Conservation (phyloP, 208 protist species). For the Herpetomonas muscarum region DNA sequence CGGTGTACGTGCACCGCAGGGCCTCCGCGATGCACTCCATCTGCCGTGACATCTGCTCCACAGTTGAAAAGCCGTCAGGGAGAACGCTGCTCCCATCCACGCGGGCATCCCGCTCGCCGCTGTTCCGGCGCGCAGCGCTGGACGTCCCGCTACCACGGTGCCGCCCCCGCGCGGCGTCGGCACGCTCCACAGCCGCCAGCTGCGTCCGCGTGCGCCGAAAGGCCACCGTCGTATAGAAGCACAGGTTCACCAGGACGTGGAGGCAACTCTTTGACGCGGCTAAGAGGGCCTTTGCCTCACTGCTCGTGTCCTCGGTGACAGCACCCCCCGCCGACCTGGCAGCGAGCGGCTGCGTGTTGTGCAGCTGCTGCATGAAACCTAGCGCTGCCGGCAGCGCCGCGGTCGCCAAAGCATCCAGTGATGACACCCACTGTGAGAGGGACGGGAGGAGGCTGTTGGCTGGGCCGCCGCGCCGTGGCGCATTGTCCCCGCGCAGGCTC, state of each 20-base stretch:
- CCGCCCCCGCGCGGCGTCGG: neutral
- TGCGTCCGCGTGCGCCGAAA: slow-evolving; percentile 13
- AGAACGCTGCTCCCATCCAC: neutral
- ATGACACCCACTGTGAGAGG: slow-evolving; percentile 21
- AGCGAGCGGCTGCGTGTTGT: slow-evolving; percentile 3
- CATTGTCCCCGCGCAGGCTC: neutral
- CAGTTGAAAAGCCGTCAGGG: neutral
- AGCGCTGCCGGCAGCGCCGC: slow-evolving; percentile 22
- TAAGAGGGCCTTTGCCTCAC: slow-evolving; percentile 8
- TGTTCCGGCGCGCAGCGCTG: too few relatives aligned
- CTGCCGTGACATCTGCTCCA: neutral
- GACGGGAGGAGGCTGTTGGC: slow-evolving; percentile 7
- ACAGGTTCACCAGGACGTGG: slow-evolving; percentile 29
- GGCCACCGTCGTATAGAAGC: slow-evolving; percentile 31
- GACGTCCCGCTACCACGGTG: neutral
- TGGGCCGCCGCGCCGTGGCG: neutral
- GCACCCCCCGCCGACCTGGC: neutral
- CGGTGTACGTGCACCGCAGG: neutral
- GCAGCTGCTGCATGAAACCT: slow-evolving; percentile 25
- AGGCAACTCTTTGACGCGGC: slow-evolving; percentile 11
- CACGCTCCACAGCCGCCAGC: slow-evolving; percentile 1
- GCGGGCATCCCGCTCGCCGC: too few relatives aligned
- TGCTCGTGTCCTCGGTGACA: neutral
- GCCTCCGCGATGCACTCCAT: neutral
- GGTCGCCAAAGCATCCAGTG: slow-evolving; percentile 25